Percentiles rank a stretch among this genome's conserved stretches.
phyloP scores from a whole-genome alignment of 306 rosid genomes.

The Rubus idaeus region DNA sequence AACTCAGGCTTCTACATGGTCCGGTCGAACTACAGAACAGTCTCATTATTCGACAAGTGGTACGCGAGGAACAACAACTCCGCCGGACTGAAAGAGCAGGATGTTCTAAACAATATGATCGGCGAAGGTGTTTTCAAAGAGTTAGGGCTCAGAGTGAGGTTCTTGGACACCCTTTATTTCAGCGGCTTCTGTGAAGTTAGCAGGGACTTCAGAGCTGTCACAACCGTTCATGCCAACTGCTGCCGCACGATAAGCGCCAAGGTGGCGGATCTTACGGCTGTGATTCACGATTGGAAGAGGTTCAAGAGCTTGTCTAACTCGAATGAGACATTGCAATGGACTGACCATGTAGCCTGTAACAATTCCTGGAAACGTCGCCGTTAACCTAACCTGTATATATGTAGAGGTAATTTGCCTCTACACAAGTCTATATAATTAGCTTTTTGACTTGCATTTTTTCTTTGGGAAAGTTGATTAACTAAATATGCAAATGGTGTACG shows the following conservation, averaged over 20 bases:
- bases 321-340: conserved; percentile 16
- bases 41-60: conserved; percentile 31
- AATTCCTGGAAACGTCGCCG: not conserved
- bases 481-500: not conserved
- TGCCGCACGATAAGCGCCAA: conserved; percentile 31
- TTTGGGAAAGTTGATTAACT: not conserved
- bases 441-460: not conserved
- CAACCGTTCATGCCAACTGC: conserved; percentile 36
- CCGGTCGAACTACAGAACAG: conserved; percentile 36
- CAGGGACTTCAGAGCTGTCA: conserved; percentile 25
- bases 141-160: conserved; percentile 14
- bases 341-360: not conserved
- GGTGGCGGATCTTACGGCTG: conserved; percentile 22
- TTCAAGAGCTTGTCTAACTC: not conserved
- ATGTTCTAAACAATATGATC: conserved; percentile 23
- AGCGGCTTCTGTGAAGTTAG: conserved; percentile 38
- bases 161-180: conserved; percentile 29
- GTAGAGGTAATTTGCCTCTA: not conserved
- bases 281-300: conserved; percentile 30
- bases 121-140: conserved; percentile 12
- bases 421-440: not conserved
- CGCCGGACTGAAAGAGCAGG: conserved; percentile 25
- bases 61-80: conserved; percentile 19
- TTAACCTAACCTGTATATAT: not conserved
- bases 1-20: conserved; percentile 46